Conservation (phyloP, 176 grass and related monocot species). For the Dendrocalamus sinicus region DNA sequence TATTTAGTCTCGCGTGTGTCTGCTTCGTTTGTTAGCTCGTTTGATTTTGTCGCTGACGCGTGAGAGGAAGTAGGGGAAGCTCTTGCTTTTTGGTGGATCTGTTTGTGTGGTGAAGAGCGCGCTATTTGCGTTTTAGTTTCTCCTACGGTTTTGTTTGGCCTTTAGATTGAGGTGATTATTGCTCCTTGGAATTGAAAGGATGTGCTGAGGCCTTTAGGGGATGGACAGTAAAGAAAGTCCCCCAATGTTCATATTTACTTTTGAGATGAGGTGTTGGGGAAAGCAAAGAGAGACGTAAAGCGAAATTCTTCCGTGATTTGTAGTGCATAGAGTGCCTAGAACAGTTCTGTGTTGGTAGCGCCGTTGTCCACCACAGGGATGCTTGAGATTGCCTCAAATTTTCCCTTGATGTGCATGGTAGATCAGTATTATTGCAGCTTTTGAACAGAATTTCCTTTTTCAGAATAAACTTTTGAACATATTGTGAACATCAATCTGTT, state of each 20-base stretch:
- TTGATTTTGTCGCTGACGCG: neutral
- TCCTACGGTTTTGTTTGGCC: neutral
- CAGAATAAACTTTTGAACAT: neutral
- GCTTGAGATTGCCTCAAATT: neutral
- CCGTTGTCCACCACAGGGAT: neutral
- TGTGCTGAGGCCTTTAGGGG: neutral
- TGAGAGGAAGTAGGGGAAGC: neutral
- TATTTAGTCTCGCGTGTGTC: neutral
- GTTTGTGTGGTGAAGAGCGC: neutral
- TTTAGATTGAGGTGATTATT: neutral
- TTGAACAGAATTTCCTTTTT: neutral
- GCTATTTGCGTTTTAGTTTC: neutral
- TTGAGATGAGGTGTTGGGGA: neutral
- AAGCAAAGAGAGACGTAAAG: neutral
- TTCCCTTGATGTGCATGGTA: neutral
- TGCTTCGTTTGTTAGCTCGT: neutral
- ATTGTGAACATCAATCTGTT: neutral
- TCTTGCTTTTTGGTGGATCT: conserved; percentile 17
- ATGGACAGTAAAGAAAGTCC: neutral
- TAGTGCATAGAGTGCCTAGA: neutral
- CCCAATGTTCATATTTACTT: neutral
- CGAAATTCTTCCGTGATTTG: neutral
- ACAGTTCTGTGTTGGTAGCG: neutral
- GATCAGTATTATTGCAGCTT: neutral
- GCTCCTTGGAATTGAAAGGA: neutral